Conservation (phyloP, 2,329 filamentous ascomycete genomes). For the Ophiognomonia clavigignenti-juglandacearum region DNA sequence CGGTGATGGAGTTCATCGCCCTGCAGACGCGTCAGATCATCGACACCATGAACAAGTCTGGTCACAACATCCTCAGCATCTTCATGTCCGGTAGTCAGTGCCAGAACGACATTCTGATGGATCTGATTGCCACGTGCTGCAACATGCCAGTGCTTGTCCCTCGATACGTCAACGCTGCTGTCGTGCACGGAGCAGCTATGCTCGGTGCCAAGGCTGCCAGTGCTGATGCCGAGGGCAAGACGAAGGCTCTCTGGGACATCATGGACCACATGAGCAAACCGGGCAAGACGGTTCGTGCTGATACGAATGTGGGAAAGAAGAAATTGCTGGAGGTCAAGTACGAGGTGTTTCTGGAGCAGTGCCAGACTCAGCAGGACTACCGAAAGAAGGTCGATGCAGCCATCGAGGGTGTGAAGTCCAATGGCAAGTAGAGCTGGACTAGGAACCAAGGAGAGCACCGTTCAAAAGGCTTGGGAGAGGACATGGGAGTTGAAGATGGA, state of each 20-base stretch:
- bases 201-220: conserved; percentile 95
- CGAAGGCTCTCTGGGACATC: conserved; percentile 88
- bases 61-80: conserved; percentile 84
- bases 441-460: too few relatives aligned
- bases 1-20: conserved; percentile 96
- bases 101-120: conserved; percentile 90
- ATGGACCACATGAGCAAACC: conserved; percentile 98
- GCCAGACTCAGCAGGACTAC: conserved; percentile 77
- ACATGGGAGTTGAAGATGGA: too few relatives aligned
- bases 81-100: conserved; percentile 99
- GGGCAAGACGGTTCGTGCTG: conserved; percentile 75
- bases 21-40: conserved; percentile 95
- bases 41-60: conserved; percentile 85
- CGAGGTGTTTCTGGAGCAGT: conserved; percentile 91
- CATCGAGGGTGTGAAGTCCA: conserved; percentile 23
- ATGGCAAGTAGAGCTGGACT: conserved; percentile 21
- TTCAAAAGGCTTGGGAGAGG: too few relatives aligned
- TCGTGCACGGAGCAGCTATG: conserved; percentile 98
- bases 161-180: conserved; percentile 88
- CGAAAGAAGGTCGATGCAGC: conserved; percentile 70
- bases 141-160: conserved; percentile 91
- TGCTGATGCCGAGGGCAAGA: conserved; percentile 68
- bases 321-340: conserved; percentile 84
- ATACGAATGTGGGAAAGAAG: conserved; percentile 67
- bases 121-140: conserved; percentile 84